Evolutionary conservation across 2,329 filamentous ascomycete genomes (phyloP).

Genomic region (Madurella fahalii): DNA sequence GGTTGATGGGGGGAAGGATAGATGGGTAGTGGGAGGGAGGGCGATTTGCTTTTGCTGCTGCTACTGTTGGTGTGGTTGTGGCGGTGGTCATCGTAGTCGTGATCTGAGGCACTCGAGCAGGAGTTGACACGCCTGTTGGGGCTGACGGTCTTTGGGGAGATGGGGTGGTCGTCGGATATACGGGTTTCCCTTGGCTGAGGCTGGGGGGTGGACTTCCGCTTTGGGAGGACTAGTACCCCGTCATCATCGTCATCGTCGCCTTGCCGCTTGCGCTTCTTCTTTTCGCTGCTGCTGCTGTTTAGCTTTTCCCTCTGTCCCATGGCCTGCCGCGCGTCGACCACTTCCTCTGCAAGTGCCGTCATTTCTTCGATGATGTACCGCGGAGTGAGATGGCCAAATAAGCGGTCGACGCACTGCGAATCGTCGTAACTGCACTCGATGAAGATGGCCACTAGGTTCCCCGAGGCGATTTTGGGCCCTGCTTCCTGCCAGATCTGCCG

Average conservation of each 20-base stretch:
- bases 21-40: neutral
- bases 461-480: constrained; percentile 73
- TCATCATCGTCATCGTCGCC: constrained; percentile 32
- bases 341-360: constrained; percentile 64
- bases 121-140: constrained; percentile 9
- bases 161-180: constrained; percentile 17
- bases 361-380: constrained; percentile 79
- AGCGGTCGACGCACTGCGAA: constrained; percentile 66
- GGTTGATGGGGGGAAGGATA: neutral
- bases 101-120: constrained; percentile 7
- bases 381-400: constrained; percentile 88
- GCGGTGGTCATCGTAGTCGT: constrained; percentile 20
- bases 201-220: constrained; percentile 21
- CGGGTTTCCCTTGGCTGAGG: constrained; percentile 14
- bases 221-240: constrained; percentile 9
- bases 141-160: constrained; percentile 10
- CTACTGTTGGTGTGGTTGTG: constrained; percentile 6
- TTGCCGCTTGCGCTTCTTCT: constrained; percentile 59
- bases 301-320: constrained; percentile 19
- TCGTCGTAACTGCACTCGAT: constrained; percentile 96
- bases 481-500: constrained; percentile 82
- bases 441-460: constrained; percentile 74
- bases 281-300: constrained; percentile 21
- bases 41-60: neutral
- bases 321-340: constrained; percentile 48